These are phyloP conservation scores for Pouteria campechiana DNA, from an alignment of 179 eudicot genomes.

Conservation along the genomic window DNA sequence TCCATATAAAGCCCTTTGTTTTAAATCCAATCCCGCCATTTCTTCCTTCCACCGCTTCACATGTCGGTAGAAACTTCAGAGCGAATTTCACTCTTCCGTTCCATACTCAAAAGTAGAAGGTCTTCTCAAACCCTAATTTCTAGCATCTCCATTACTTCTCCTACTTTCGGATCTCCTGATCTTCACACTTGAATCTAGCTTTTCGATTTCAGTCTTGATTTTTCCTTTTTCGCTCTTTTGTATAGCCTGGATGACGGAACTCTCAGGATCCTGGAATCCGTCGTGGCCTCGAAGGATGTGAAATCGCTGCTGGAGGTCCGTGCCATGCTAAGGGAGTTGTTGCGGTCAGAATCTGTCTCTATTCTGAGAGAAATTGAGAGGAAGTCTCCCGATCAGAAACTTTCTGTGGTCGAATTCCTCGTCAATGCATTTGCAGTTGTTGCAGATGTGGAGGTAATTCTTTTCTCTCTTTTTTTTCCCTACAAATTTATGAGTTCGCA, in stretches of 20 bases:
- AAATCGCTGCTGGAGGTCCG: slow-evolving; percentile 31
- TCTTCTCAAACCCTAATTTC: slow-evolving; percentile 8
- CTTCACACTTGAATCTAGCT: not conserved
- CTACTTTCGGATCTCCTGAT: not conserved
- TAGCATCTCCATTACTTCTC: not conserved
- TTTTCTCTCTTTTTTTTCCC: not conserved
- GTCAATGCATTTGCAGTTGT: slow-evolving; percentile 57
- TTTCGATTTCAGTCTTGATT: not conserved
- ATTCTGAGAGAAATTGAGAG: slow-evolving; percentile 33
- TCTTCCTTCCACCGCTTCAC: too few relatives aligned
- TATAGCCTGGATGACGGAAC: slow-evolving; percentile 59
- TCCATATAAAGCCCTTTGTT: too few relatives aligned
- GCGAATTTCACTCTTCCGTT: slow-evolving; percentile 35
- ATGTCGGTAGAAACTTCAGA: slow-evolving; percentile 22
- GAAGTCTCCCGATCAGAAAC: slow-evolving; percentile 35
- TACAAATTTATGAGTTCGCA: too few relatives aligned
- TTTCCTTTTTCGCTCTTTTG: not conserved
- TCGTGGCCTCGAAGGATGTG: slow-evolving; percentile 41
- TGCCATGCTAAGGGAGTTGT: slow-evolving; percentile 25
- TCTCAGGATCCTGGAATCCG: slow-evolving; percentile 39
- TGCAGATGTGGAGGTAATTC: slow-evolving; percentile 44
- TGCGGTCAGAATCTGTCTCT: slow-evolving; percentile 43
- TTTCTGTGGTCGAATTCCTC: slow-evolving; percentile 46
- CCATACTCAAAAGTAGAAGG: slow-evolving; percentile 43
- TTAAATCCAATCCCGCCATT: too few relatives aligned